A percentile compares a stretch with the other conserved stretches of the same genome.
Evolutionary conservation across 805 yeast species (phyloP).

Genomic region (Sugiyamaella smithiae): DNA sequence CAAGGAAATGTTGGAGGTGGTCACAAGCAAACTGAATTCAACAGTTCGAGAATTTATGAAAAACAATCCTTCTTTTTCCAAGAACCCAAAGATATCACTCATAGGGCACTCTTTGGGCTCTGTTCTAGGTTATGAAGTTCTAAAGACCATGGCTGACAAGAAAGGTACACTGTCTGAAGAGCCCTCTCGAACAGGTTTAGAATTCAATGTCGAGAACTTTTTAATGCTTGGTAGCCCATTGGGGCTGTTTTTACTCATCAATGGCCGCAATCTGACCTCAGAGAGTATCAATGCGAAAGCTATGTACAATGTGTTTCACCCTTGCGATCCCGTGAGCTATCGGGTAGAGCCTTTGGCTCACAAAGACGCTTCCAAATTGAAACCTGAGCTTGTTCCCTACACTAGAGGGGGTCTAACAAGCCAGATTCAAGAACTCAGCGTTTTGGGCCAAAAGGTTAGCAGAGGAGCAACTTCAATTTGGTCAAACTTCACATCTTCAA

Average conservation of each 20-base stretch:
- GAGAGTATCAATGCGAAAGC: slow-evolving; percentile 38
- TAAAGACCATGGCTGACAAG: slow-evolving; percentile 45
- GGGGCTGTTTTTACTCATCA: slow-evolving; percentile 78
- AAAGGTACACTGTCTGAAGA: slow-evolving; percentile 19
- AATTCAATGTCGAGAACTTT: slow-evolving; percentile 69
- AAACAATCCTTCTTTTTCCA: slow-evolving; percentile 59
- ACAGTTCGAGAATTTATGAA: slow-evolving; percentile 57
- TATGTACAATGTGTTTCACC: slow-evolving; percentile 80
- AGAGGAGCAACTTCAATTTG: slow-evolving; percentile 20
- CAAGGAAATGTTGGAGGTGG: slow-evolving; percentile 58
- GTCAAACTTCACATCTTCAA: slow-evolving; percentile 10
- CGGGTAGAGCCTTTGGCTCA: slow-evolving; percentile 80
- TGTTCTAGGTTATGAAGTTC: slow-evolving; percentile 73
- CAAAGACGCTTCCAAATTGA: slow-evolving; percentile 44
- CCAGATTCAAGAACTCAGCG: slow-evolving; percentile 38
- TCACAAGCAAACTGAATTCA: slow-evolving; percentile 59
- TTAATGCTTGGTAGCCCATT: slow-evolving; percentile 89
- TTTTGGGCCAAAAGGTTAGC: slow-evolving; percentile 20
- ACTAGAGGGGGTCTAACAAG: slow-evolving; percentile 40
- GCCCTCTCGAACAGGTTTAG: slow-evolving; percentile 35
- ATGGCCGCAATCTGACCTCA: slow-evolving; percentile 53
- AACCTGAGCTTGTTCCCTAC: slow-evolving; percentile 59
- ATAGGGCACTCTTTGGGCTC: slow-evolving; percentile 94
- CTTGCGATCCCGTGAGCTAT: slow-evolving; percentile 89
- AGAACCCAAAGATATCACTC: slow-evolving; percentile 71